A percentile compares a stretch with the other conserved stretches of the same genome.
Evolutionary conservation across 2,329 filamentous ascomycete genomes (phyloP).

Genomic region (Penicillium sp.): DNA sequence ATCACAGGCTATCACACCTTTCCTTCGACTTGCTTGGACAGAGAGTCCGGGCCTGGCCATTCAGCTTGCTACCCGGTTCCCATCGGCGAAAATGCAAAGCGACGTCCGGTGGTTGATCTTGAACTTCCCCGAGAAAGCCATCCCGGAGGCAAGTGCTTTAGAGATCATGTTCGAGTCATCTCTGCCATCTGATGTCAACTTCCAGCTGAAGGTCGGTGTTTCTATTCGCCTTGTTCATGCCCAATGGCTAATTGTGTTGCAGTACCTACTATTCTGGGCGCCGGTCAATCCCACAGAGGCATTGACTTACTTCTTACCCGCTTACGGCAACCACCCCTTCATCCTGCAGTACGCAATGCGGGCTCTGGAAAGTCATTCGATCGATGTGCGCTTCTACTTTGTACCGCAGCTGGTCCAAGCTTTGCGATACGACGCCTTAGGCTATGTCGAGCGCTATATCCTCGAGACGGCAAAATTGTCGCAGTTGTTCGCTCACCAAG

Average conservation of each 20-base stretch:
- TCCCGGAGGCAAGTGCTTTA: conserved; percentile 78
- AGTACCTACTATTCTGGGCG: conserved; percentile 88
- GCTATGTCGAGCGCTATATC: conserved; percentile 95
- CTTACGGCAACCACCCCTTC: conserved; percentile 87
- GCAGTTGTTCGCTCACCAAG: conserved; percentile 97
- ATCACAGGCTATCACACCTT: conserved; percentile 56
- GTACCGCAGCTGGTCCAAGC: conserved; percentile 97
- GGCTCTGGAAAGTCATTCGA: conserved; percentile 85
- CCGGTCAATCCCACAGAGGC: conserved; percentile 91
- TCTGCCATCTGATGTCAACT: conserved; percentile 74
- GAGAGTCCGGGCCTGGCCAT: conserved; percentile 86
- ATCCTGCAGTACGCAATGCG: conserved; percentile 96
- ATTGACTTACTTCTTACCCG: conserved; percentile 87
- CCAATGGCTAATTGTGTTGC: conserved; percentile 42
- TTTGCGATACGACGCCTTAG: conserved; percentile 85
- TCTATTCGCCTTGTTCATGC: background rate
- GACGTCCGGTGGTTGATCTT: conserved; percentile 80
- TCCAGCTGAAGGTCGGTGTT: conserved; percentile 72
- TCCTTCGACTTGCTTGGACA: conserved; percentile 81
- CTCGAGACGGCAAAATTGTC: conserved; percentile 95
- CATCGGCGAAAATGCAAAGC: conserved; percentile 67
- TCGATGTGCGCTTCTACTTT: conserved; percentile 99
- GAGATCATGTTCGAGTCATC: conserved; percentile 75
- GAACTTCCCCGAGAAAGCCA: conserved; percentile 78
- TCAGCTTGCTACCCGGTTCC: conserved; percentile 76